phyloP scores from a whole-genome alignment of 2,329 filamentous ascomycete genomes.

The Coleophoma eucalyptorum region DNA sequence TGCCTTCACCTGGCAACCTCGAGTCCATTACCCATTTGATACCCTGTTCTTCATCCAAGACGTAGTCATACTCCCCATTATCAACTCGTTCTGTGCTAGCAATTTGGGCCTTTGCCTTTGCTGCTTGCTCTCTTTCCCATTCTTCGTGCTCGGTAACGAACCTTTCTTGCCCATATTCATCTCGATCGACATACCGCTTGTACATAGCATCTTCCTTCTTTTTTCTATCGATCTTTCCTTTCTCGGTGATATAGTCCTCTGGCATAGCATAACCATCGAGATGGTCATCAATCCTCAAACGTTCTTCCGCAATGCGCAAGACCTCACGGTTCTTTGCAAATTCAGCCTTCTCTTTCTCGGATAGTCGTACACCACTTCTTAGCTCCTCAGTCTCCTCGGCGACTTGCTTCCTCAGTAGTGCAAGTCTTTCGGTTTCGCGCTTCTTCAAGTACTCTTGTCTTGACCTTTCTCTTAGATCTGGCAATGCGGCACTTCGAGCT shows the following conservation, averaged over 20 bases:
- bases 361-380: constrained; percentile 69
- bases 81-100: constrained; percentile 69
- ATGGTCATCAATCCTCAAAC: constrained; percentile 84
- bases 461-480: constrained; percentile 77
- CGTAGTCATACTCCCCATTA: constrained; percentile 84
- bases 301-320: constrained; percentile 76
- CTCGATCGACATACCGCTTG: constrained; percentile 82
- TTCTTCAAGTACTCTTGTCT: constrained; percentile 94
- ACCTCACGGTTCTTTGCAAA: constrained; percentile 87
- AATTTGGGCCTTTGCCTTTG: constrained; percentile 82
- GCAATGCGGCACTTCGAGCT: constrained; percentile 67
- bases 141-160: constrained; percentile 93
- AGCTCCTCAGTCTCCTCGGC: constrained; percentile 82
- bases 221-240: constrained; percentile 81
- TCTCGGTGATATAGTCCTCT: constrained; percentile 92
- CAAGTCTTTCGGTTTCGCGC: constrained; percentile 79
- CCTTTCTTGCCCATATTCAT: constrained; percentile 82
- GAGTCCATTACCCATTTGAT: constrained; percentile 81
- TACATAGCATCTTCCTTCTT: constrained; percentile 89
- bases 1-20: constrained; percentile 67
- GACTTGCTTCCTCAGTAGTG: constrained; percentile 85
- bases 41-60: constrained; percentile 85
- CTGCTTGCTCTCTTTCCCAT: constrained; percentile 88
- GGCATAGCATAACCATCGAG: constrained; percentile 90
- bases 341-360: constrained; percentile 76